phyloP scores from a whole-genome alignment of 768 basidiomycete genomes.

The Lyophyllum shimeji region DNA sequence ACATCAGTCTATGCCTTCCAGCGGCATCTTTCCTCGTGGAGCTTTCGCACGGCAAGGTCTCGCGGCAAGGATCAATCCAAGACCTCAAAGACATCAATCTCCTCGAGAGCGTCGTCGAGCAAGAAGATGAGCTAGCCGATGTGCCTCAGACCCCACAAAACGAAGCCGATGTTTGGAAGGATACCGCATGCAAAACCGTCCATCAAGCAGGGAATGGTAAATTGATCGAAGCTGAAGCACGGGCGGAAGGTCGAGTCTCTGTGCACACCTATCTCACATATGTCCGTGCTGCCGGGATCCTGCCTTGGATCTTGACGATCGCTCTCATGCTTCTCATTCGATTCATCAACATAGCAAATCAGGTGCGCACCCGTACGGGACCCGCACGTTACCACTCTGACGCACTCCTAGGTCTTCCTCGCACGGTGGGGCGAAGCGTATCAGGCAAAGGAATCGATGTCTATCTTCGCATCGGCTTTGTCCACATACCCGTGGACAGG shows the following conservation, averaged over 20 bases:
- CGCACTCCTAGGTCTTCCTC: conserved; percentile 51
- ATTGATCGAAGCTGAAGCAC: conserved; percentile 59
- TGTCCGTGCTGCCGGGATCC: conserved; percentile 57
- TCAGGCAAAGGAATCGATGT: conserved; percentile 27
- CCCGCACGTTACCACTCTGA: neutral
- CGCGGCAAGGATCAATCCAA: conserved; percentile 49
- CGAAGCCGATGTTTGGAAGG: conserved; percentile 30
- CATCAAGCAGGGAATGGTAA: conserved; percentile 38
- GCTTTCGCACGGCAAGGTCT: conserved; percentile 46
- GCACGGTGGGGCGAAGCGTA: conserved; percentile 73
- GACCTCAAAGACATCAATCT: conserved; percentile 44
- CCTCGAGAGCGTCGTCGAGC: conserved; percentile 44
- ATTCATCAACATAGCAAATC: conserved; percentile 53
- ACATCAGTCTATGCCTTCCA: conserved; percentile 71
- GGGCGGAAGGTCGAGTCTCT: conserved; percentile 67
- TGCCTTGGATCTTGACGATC: conserved; percentile 55
- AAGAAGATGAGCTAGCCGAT: conserved; percentile 41
- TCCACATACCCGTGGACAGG: conserved; percentile 40
- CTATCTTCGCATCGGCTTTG: conserved; percentile 15
- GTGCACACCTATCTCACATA: conserved; percentile 61
- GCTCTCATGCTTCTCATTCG: conserved; percentile 54
- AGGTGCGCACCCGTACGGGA: conserved; percentile 36
- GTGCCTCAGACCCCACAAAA: conserved; percentile 21
- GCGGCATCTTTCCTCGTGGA: conserved; percentile 68
- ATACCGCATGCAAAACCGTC: neutral